Evolutionary conservation across 345 rosid genomes (phyloP).

Genomic region (Eucalyptus paniculata): DNA sequence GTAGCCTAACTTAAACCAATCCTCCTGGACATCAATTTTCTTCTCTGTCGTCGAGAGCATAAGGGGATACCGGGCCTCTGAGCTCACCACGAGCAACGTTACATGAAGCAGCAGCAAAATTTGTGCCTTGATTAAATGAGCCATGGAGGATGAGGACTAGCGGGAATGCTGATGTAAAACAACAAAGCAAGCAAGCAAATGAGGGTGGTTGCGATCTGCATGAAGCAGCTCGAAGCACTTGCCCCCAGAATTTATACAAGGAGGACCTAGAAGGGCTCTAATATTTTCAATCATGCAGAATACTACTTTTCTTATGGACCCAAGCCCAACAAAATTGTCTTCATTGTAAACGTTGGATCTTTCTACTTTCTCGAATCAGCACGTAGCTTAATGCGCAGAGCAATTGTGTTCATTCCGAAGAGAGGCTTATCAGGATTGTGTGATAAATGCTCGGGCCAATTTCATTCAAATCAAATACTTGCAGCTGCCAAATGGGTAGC

Average conservation of each 20-base stretch:
- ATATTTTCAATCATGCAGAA: background rate
- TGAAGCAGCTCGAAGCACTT: background rate
- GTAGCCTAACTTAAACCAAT: background rate
- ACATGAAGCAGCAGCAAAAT: background rate
- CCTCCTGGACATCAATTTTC: background rate
- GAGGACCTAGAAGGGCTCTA: background rate
- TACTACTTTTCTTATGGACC: background rate
- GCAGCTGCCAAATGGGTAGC: background rate
- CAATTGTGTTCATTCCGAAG: background rate
- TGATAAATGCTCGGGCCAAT: background rate
- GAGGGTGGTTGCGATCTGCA: background rate
- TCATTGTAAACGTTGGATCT: background rate
- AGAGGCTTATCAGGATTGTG: background rate
- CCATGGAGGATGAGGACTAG: background rate
- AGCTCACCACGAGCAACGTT: background rate
- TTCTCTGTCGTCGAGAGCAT: background rate
- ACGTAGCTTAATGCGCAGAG: background rate
- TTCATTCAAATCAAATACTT: background rate
- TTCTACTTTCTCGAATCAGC: background rate
- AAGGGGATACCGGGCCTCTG: background rate
- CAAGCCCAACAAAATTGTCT: background rate
- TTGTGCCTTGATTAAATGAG: background rate
- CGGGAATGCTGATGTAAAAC: background rate
- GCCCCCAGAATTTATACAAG: background rate
- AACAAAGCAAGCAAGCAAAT: background rate